Base-by-base conservation (phyloP, 2,329 filamentous ascomycete species). In the Xylariaceae sp. region DNA sequence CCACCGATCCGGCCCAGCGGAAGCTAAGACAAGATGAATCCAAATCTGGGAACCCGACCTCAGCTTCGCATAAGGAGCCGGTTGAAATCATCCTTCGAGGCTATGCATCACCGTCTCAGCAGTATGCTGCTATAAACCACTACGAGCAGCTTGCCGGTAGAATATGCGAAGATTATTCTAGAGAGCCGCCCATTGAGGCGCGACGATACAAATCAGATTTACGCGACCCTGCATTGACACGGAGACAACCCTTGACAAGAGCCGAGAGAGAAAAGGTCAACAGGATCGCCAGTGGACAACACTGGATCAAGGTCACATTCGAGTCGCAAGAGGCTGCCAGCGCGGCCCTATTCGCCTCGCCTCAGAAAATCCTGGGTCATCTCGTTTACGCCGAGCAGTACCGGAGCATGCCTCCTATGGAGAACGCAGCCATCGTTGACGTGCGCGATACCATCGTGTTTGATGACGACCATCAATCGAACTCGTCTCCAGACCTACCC, bases 101-200 rank as follows among this genome's bases (percentile, higher is more conserved):
- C 32, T 96, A 91, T 72, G 75, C 77, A 53, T 80, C 79, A 12
- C 69, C 76, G 1, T 70, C 83, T 70, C 74, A 85, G 72, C 79
- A 90, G 76, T 96, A 94, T 80, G 90, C 91, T 31, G 91, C 91
- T 35, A 86, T 97, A 64, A 85, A 88, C 62, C 89, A 89, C 72
- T 97, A 88, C 73, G 92, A 96, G 74, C 82, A 86, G 57, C 84
- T 95, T 42, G 92, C 89, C 5, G 91, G 91, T 30, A 75, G 83
- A 59, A 89, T 96, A 68, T 91, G 91, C 71, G 92, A 97, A 73
- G 91, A 96, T 72, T 97, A 97, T 71, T 84, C 91, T 6, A 85
- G 92, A 59, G 85, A 88, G 60, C 87, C 92, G n/a, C 88, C 89
- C 2, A 78, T 83, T 53, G 80, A 85, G 59, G 81, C 83, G 66